Conservation (phyloP, 1,284 basidiomycete genomes). For the Bjerkandera adusta region DNA sequence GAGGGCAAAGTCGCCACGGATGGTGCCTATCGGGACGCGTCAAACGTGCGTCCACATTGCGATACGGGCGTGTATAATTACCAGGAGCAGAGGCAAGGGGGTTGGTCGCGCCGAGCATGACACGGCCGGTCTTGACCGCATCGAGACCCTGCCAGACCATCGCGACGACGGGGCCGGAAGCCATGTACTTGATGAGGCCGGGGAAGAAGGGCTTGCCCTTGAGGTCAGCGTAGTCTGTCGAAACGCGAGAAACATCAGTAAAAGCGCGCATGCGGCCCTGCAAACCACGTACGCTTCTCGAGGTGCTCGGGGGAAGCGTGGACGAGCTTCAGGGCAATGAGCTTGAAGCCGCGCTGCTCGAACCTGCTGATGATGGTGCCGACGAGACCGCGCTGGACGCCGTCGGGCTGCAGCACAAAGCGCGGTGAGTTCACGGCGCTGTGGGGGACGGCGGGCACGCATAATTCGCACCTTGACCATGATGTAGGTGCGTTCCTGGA, state of each 20-base stretch:
- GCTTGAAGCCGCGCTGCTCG: constrained; percentile 95
- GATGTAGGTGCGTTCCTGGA: constrained; percentile 80
- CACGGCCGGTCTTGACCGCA: constrained; percentile 94
- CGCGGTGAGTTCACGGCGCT: constrained; percentile 3
- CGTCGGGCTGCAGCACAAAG: constrained; percentile 79
- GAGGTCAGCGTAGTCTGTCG: constrained; percentile 91
- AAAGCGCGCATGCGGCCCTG: constrained; percentile 7
- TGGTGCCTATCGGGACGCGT: constrained; percentile 54
- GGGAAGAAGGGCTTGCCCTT: constrained; percentile 92
- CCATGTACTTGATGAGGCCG: constrained; percentile 92
- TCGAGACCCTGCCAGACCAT: constrained; percentile 98
- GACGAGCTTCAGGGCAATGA: constrained; percentile 86
- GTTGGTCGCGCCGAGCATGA: constrained; percentile 97
- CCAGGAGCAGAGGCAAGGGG: constrained; percentile 88
- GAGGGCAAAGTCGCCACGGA: constrained; percentile 92
- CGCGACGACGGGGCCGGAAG: constrained; percentile 91
- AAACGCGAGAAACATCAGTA: constrained; percentile 11
- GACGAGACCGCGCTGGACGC: constrained; percentile 93
- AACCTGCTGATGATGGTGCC: constrained; percentile 93
- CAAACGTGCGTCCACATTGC: constrained; percentile 13
- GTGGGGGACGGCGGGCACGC: constrained; percentile 7
- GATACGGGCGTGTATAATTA: constrained; percentile 31
- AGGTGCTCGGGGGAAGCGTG: constrained; percentile 79
- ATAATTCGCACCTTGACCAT: constrained; percentile 73
- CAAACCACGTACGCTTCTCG: constrained; percentile 65